These are phyloP conservation scores for Neoboletus brunneissimus DNA, from an alignment of 768 basidiomycete species.

Conservation along the genomic window DNA sequence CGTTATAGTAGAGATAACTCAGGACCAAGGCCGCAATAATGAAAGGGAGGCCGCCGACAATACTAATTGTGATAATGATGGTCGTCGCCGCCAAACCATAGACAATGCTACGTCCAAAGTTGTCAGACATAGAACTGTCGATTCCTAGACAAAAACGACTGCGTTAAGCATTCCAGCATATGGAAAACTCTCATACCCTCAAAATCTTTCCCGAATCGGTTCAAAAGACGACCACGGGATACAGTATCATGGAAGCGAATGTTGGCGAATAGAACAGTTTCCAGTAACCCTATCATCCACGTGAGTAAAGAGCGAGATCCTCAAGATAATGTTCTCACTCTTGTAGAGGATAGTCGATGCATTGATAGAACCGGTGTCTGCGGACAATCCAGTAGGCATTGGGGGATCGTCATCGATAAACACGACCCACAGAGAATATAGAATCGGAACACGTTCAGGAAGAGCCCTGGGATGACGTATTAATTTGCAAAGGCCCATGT, in stretches of 20 bases:
- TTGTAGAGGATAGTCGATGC: constrained; percentile 79
- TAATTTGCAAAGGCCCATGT: background rate
- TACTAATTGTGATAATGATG: constrained; percentile 69
- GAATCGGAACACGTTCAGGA: constrained; percentile 60
- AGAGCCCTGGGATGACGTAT: constrained; percentile 40
- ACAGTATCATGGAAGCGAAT: constrained; percentile 94
- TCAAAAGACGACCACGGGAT: constrained; percentile 77
- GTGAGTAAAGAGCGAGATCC: constrained; percentile 13
- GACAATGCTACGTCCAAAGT: constrained; percentile 77
- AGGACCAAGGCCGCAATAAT: constrained; percentile 55
- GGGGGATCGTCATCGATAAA: background rate
- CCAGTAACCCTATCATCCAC: constrained; percentile 48
- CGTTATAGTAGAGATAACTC: constrained; percentile 66
- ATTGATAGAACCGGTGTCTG: constrained; percentile 75
- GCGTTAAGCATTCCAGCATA: background rate
- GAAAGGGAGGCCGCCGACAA: constrained; percentile 79
- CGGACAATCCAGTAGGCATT: constrained; percentile 3
- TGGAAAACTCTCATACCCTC: constrained; percentile 45
- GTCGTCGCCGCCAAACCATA: constrained; percentile 68
- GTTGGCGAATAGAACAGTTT: constrained; percentile 81
- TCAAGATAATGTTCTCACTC: constrained; percentile 34
- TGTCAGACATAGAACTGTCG: constrained; percentile 79
- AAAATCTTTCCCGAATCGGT: constrained; percentile 88
- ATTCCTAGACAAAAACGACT: constrained; percentile 48
- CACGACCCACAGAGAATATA: constrained; percentile 62